Base-by-base conservation (phyloP, 176 grass and related monocot genomes). In the Oryza rufipogon region DNA sequence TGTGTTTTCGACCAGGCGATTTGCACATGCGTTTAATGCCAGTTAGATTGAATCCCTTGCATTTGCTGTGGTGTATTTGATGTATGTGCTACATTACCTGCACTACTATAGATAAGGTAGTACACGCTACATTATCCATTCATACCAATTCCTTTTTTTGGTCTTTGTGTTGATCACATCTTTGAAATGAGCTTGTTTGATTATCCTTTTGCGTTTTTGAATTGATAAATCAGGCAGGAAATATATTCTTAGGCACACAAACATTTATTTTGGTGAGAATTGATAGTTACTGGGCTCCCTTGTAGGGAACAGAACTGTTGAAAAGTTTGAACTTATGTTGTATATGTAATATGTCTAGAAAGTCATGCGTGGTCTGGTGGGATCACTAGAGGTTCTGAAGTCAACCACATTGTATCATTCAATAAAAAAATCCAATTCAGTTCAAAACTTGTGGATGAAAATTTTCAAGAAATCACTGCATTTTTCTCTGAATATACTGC, bases 141-240 rank as follows among this genome's bases (percentile, higher is more conserved):
- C 20, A 64, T 78, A 7, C 4, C 11, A 22, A 74, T 73, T 74
- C 12, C 52, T 73, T 51, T 19, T 42, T 44, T 44, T 44, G 42
- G 1, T 16, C 42, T 74, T 2, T 66, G 44, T 64, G 58, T 54
- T 74, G 26, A 20, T 66, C 46, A 15, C 60, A 65, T 86, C 15
- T 23, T 7, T 46, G 22, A 38, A 30, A 64, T 72, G 49, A 60
- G 20, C 14, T 23, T 64, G 67, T 64, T 51, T 64, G 17, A 33
- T 1, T 2, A 5, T 83, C 3, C 33, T 71, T 71, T 79, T 17
- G 11, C n/a, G 30, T 47, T 49, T 49, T 49, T 49, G 47, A 3
- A 49, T 79, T 79, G 30, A 32, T 85, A 47, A 64, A 63, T 16
- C 20, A 79, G 11, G 68, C 20, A 17, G 23, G 41, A 64, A 12